phyloP scores from a whole-genome alignment of 805 yeast genomes.

The Brettanomyces naardenensis region DNA sequence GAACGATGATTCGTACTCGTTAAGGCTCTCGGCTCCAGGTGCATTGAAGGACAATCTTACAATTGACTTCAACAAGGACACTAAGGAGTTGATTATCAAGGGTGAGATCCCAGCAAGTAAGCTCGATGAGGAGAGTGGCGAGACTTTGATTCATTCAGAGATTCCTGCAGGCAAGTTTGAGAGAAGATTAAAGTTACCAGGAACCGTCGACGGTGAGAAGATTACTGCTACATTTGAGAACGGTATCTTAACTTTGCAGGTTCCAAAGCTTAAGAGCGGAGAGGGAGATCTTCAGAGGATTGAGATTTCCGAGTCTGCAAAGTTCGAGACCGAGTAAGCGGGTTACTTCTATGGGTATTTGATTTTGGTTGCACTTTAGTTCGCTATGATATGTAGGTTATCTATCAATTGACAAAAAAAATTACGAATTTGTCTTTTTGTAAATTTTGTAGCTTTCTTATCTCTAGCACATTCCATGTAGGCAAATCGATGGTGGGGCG shows the following conservation, averaged over 20 bases:
- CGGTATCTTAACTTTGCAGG: constrained; percentile 35
- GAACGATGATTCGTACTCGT: constrained; percentile 31
- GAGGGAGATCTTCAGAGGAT: constrained; percentile 17
- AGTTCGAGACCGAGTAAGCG: constrained; percentile 33
- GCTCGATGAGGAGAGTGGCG: constrained; percentile 1
- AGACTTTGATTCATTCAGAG: constrained; percentile 4
- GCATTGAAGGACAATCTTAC: constrained; percentile 35
- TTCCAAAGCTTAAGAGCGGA: constrained; percentile 30
- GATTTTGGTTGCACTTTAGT: constrained; percentile 33
- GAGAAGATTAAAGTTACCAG: constrained; percentile 29
- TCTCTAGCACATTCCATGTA: no score
- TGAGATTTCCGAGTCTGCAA: constrained; percentile 20
- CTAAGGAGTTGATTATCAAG: constrained; percentile 32
- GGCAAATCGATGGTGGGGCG: no score
- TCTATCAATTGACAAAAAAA: no score
- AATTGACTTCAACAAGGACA: constrained; percentile 38
- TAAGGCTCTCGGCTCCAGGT: constrained; percentile 41
- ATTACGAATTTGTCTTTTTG: no score
- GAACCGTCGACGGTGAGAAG: constrained; percentile 33
- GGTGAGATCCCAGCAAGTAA: constrained; percentile 29
- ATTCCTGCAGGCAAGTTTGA: constrained; percentile 12
- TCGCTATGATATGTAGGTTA: background rate
- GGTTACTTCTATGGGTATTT: constrained; percentile 4
- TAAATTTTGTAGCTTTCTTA: no score
- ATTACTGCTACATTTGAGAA: constrained; percentile 38